Conservation (phyloP, 768 basidiomycete species). For the Termitomyces sp. region DNA sequence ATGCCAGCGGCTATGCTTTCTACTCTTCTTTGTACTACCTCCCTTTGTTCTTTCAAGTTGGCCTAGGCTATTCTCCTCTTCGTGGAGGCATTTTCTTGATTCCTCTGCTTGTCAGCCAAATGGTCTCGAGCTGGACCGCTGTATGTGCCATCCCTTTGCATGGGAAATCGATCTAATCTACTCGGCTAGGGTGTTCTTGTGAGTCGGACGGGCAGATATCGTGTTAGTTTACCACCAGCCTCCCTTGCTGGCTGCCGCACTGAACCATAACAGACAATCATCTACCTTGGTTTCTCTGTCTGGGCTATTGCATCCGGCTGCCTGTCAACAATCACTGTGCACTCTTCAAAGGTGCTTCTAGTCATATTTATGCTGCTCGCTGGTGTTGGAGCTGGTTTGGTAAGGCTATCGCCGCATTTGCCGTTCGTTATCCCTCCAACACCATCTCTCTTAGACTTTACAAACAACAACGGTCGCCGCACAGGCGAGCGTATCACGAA, state of each 20-base stretch:
- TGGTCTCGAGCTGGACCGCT: constrained; percentile 47
- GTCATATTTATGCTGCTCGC: constrained; percentile 58
- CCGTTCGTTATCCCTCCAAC: too few species aligned
- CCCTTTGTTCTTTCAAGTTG: constrained; percentile 74
- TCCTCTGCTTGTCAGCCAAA: constrained; percentile 63
- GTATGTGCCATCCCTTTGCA: constrained; percentile 26
- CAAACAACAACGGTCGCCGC: constrained; percentile 67
- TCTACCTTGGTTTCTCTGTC: constrained; percentile 58
- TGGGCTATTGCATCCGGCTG: constrained; percentile 71
- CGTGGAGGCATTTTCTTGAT: constrained; percentile 56
- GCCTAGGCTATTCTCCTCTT: constrained; percentile 60
- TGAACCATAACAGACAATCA: constrained; percentile 34
- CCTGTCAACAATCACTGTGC: constrained; percentile 54
- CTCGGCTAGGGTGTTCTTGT: constrained; percentile 49
- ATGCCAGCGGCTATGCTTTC: constrained; percentile 49
- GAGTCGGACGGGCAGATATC: constrained; percentile 60
- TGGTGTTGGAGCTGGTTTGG: constrained; percentile 57
- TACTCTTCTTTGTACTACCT: constrained; percentile 66
- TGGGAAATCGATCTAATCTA: neutral
- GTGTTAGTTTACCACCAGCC: constrained; percentile 22
- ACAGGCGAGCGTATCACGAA: constrained; percentile 64
- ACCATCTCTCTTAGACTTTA: constrained; percentile 31
- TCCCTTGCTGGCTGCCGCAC: neutral
- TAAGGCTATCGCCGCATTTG: constrained; percentile 21
- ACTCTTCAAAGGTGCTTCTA: constrained; percentile 42